These are phyloP conservation scores for Talaromyces rugulosus DNA, from an alignment of 2,329 filamentous ascomycete species.

Conservation along the genomic window DNA sequence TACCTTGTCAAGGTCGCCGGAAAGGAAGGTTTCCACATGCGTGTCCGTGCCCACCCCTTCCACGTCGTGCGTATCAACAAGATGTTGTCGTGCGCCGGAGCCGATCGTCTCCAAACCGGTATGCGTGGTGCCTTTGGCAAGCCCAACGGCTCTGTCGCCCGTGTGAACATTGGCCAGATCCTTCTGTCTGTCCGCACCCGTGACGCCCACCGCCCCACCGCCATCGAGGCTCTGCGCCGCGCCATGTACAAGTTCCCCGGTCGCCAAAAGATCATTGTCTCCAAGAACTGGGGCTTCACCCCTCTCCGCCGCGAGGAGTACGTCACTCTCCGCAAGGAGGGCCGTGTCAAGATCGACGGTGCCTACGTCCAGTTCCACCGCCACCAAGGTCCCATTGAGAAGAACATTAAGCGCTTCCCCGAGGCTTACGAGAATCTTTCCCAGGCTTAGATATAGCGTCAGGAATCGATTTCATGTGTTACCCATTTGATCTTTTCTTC, in stretches of 20 bases:
- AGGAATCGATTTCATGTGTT: slow-evolving; percentile 13
- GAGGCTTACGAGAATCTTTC: slow-evolving; percentile 62
- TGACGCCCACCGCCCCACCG: slow-evolving; percentile 85
- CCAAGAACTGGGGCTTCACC: slow-evolving; percentile 99
- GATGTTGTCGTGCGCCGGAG: slow-evolving; percentile 99
- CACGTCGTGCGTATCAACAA: slow-evolving; percentile 99
- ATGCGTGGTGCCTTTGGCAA: slow-evolving; percentile 99
- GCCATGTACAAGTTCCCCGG: slow-evolving; percentile 99
- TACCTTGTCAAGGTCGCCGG: slow-evolving; percentile 66
- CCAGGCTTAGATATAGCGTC: slow-evolving; percentile 36
- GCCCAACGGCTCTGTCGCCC: slow-evolving; percentile 97
- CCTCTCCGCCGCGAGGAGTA: slow-evolving; percentile 97
- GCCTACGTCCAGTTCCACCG: slow-evolving; percentile 99
- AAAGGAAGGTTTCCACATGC: slow-evolving; percentile 69
- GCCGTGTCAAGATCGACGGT: slow-evolving; percentile 93
- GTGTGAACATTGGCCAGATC: slow-evolving; percentile 99
- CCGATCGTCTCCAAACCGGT: slow-evolving; percentile 99
- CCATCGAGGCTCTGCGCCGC: slow-evolving; percentile 97
- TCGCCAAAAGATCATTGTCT: slow-evolving; percentile 99
- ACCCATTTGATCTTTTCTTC: slow-evolving; percentile 11
- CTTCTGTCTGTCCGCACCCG: slow-evolving; percentile 95
- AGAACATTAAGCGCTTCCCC: slow-evolving; percentile 94
- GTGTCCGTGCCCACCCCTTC: slow-evolving; percentile 90
- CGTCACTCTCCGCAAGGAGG: slow-evolving; percentile 87
- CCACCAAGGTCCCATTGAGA: slow-evolving; percentile 80